Conservation (phyloP, 2,329 filamentous ascomycete genomes). For the Colletotrichum tropicicola region DNA sequence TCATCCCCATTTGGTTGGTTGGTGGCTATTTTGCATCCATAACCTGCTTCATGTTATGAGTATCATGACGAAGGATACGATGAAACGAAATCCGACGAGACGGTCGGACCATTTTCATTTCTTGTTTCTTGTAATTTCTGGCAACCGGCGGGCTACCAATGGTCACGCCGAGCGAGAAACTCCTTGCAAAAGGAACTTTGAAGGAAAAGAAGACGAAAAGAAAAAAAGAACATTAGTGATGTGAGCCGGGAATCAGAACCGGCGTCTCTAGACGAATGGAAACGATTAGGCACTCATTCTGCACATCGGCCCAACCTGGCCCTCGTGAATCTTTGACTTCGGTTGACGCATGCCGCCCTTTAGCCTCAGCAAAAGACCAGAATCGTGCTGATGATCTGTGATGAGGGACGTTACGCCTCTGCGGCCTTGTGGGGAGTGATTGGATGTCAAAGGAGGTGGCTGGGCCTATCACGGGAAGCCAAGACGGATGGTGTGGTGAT, state of each 20-base stretch:
- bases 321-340: not conserved
- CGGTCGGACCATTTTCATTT: constrained; percentile 9
- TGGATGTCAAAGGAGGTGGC: not conserved
- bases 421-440: not conserved
- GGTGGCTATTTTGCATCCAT: constrained; percentile 4
- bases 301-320: not conserved
- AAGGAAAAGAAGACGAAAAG: not conserved
- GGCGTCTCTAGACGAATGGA: constrained; percentile 15
- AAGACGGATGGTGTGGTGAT: not conserved
- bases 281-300: not conserved
- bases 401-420: not conserved
- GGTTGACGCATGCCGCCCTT: no score
- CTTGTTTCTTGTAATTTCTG: constrained; percentile 11
- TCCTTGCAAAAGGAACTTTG: not conserved
- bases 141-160: constrained; percentile 3
- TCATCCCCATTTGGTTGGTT: not conserved
- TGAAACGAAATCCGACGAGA: constrained; percentile 23
- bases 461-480: not conserved
- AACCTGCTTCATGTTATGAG: constrained; percentile 14
- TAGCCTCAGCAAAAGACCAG: no score
- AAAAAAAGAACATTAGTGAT: not conserved
- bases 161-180: not conserved
- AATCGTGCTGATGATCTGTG: not conserved
- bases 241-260: constrained; percentile 5
- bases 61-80: constrained; percentile 28